Evolutionary conservation across 495 filamentous ascomycete species (phyloP), one percentile per base, ranked within the genome.

Genomic region (Entonaema liquescens): DNA sequence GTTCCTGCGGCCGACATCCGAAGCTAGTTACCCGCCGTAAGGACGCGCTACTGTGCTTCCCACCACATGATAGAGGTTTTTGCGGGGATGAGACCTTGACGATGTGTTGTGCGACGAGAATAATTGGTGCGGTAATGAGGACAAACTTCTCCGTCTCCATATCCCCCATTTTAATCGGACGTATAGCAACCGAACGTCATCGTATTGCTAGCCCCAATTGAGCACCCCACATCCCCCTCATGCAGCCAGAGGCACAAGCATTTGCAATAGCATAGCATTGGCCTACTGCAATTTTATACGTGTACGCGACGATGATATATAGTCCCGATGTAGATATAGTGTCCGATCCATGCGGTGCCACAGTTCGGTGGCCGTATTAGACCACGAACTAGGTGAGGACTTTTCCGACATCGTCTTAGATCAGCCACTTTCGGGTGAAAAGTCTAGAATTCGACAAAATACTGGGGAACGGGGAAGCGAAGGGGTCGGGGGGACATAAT

Each of bases 171-270:
- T 65, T 65, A 68, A 73, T 73, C 70, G 70, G 70, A 69, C 40
- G 65, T 66, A 73, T 68, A 65, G 56, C 44, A 36, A 23, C 70
- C 70, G 70, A 73, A 73, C 70, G 57, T 73, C 70, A 73, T 73
- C 61, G 62, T 60, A 67, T 67, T 38, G 53, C 64, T 36, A 52
- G 38, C 70, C 19, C 70, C 61, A 68, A 68, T 28, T 64, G 7
- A 44, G 38, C 65, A 73, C 62, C 70, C 62, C 65, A 73, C 70
- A 73, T 66, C 65, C 61, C 65, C 70, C 52, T 68, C 70, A 65
- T 68, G 60, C 70, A 59, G 44, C 50, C 25, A 33, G 57, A 26
- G 19, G 17, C 38, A 35, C 52, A 50, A 35, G 52, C 52, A 63
- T 52, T 38, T 58, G 29, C 23, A 50, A 59, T 42, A 55, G 11